Evolutionary conservation across 2,329 filamentous ascomycete genomes (phyloP).

Genomic region (Hypoxylon sp.): DNA sequence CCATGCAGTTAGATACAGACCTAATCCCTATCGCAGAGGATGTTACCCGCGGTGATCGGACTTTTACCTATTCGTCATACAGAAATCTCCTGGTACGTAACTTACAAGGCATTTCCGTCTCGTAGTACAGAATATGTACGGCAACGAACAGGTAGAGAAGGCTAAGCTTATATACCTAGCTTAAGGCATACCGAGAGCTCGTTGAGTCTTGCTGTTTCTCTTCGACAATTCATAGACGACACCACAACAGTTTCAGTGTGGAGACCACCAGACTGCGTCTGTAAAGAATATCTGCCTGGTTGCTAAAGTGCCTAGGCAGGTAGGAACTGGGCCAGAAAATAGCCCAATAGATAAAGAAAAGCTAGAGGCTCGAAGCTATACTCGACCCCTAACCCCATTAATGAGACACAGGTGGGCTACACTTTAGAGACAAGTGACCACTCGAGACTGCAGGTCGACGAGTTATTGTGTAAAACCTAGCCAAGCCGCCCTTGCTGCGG

Average conservation of each 20-base stretch:
- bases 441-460: slow-evolving; percentile 9
- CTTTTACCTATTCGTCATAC: slow-evolving; percentile 17
- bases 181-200: neutral
- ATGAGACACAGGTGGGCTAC: neutral
- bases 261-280: neutral
- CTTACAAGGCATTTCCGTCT: neutral
- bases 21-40: slow-evolving; percentile 1
- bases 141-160: neutral
- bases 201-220: neutral
- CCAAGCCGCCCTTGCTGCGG: neutral
- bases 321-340: neutral
- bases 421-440: slow-evolving; percentile 5
- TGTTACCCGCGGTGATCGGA: slow-evolving; percentile 10
- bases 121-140: neutral
- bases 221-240: neutral
- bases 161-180: neutral
- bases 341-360: neutral
- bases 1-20: neutral
- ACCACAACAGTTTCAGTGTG: neutral
- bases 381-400: neutral
- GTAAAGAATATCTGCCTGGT: neutral
- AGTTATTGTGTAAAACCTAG: slow-evolving; percentile 13
- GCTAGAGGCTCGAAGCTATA: neutral
- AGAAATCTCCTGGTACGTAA: slow-evolving; percentile 6
- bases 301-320: neutral